Percentiles rank a stretch among this genome's conserved stretches.
phyloP scores from a whole-genome alignment of 768 basidiomycete genomes.

The Panaeolus papilionaceus region DNA sequence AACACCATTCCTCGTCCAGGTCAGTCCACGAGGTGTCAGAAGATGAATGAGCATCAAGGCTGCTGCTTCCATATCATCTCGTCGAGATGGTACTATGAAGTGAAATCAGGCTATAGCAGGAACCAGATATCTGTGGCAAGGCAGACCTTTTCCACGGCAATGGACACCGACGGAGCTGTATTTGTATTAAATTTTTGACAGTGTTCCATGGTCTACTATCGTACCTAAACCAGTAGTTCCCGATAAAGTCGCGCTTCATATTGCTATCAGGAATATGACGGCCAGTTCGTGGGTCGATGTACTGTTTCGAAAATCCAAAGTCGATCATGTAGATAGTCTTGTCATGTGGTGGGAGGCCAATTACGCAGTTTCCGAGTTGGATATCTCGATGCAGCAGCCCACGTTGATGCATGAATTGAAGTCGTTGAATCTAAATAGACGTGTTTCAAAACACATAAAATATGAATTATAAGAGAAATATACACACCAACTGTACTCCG shows the following conservation, averaged over 20 bases:
- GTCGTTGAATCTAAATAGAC: constrained; percentile 61
- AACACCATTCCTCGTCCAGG: constrained; percentile 84
- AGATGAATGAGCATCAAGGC: constrained; percentile 84
- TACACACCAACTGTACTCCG: constrained; percentile 76
- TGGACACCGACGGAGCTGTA: constrained; percentile 73
- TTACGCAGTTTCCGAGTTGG: constrained; percentile 77
- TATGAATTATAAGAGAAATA: constrained; percentile 14
- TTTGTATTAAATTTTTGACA: constrained; percentile 14
- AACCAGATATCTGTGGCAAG: constrained; percentile 16
- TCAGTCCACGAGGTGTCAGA: constrained; percentile 74
- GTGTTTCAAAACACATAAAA: constrained; percentile 19
- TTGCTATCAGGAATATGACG: constrained; percentile 78
- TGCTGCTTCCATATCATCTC: constrained; percentile 80
- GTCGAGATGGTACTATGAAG: constrained; percentile 70
- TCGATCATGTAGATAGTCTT: constrained; percentile 82
- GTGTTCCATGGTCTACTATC: constrained; percentile 17
- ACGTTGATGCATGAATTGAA: constrained; percentile 78
- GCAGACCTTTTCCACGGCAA: constrained; percentile 73
- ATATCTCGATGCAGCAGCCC: constrained; percentile 82
- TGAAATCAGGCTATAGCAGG: constrained; percentile 10
- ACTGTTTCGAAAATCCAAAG: constrained; percentile 84
- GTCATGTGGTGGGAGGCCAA: constrained; percentile 66
- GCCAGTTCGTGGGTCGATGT: constrained; percentile 67
- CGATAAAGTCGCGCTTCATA: constrained; percentile 74
- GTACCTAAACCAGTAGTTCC: constrained; percentile 85